Evolutionary conservation across 306 rosid species (phyloP), one percentile per base, ranked within the genome.

Genomic region (Quercus bicolor): DNA sequence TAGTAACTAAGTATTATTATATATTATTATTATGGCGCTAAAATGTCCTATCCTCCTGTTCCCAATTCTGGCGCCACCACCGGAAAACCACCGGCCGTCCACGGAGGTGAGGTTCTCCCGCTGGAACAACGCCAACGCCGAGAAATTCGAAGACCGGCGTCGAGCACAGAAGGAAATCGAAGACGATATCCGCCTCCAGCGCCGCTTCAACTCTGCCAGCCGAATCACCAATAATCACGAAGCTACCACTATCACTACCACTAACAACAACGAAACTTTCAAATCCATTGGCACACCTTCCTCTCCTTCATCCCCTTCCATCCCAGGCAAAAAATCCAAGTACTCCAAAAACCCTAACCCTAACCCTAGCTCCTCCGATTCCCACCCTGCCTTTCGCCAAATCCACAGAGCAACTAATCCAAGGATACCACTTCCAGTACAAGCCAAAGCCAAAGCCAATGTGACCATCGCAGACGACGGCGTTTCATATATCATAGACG

Each of bases 61-160:
- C 79, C 87, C 97, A 24, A 72, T 92, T 37, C 82, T 87, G 83
- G 57, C 84, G 23, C 87, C 89, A 13, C 83, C 80, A 5, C 83
- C 87, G 10, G 18, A 31, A 74, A 85, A 78, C 10, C 79, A 72
- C 12, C 83, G 77, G 14, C 70, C 83, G 31, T 79, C 85, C n/a
- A 45, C 84, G 33, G 91, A 82, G 43, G 84, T 90, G 80, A 89
- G 86, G 4, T 86, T 86, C 69, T 78, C 97, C 18, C 86, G 88
- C 37, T 82, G 97, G 94, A 82, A 86, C 90, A 89, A 93, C 79
- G 91, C 97, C 62, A 91, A 89, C 88, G 97, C 97, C 55, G 90
- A 79, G 74, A 85, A 45, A 75, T 90, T 91, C 77, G 84, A 90
- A 82, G 76, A 77, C 69, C 93, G 89, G 79, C 93, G 93, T 4